phyloP scores from a whole-genome alignment of 2,329 filamentous ascomycete species.

The Colletotrichum caudatum region DNA sequence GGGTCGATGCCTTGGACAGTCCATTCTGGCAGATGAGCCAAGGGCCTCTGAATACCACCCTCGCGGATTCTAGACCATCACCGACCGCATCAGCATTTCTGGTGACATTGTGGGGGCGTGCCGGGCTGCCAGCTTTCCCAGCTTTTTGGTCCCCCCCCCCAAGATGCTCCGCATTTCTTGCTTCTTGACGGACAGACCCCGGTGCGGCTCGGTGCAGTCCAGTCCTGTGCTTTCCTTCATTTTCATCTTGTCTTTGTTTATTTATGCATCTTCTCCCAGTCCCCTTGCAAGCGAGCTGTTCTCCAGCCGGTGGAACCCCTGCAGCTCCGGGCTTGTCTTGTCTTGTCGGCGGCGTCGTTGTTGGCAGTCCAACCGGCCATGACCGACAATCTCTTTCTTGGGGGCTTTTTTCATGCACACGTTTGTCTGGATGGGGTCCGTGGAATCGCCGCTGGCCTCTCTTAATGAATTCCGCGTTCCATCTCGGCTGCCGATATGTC shows the following conservation, averaged over 20 bases:
- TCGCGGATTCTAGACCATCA: slow-evolving; percentile 27
- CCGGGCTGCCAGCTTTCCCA: neutral
- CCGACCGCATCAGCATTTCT: slow-evolving; percentile 6
- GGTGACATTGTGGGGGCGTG: neutral
- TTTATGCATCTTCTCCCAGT: neutral
- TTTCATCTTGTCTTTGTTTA: neutral
- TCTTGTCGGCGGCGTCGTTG: neutral
- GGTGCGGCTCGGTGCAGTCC: neutral
- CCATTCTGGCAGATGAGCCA: slow-evolving; percentile 13
- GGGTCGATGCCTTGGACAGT: slow-evolving; percentile 21
- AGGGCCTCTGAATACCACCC: slow-evolving; percentile 29
- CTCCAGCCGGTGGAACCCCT: neutral
- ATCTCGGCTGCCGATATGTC: neutral
- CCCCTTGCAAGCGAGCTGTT: neutral
- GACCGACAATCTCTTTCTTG: slow-evolving; percentile 1
- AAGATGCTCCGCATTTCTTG: slow-evolving; percentile 14
- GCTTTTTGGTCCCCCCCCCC: neutral
- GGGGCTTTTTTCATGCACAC: neutral
- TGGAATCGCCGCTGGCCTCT: neutral
- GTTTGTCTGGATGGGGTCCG: neutral
- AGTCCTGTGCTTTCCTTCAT: neutral
- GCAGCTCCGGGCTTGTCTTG: neutral
- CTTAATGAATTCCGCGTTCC: slow-evolving; percentile 1
- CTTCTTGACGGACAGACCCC: neutral
- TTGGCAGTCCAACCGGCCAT: slow-evolving; percentile 31